Percentiles rank a stretch among this genome's conserved stretches.
These are phyloP conservation scores for Leptographium radiaticola DNA, from an alignment of 2,329 filamentous ascomycete species.

Conservation along the genomic window DNA sequence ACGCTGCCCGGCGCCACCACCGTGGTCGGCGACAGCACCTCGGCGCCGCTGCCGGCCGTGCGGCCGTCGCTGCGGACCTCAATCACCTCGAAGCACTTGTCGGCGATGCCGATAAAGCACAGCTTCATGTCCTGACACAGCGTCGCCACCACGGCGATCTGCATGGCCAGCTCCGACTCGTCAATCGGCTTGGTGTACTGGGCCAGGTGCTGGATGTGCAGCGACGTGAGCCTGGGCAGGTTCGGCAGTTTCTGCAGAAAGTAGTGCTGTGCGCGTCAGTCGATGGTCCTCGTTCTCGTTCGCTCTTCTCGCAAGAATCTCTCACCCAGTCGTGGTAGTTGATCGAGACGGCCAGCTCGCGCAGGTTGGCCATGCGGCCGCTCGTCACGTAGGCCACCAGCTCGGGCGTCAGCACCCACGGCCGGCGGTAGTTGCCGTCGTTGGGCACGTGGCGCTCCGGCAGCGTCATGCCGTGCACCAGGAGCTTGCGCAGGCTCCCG, in stretches of 20 bases:
- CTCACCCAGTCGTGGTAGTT: slow-evolving; percentile 70
- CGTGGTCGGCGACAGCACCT: slow-evolving; percentile 15
- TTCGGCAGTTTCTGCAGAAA: slow-evolving; percentile 65
- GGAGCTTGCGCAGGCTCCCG: slow-evolving; percentile 55
- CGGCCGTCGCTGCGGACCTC: slow-evolving; percentile 27
- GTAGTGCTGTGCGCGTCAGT: slow-evolving; percentile 44
- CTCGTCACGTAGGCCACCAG: slow-evolving; percentile 62
- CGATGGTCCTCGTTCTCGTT: too few species aligned
- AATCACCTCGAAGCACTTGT: slow-evolving; percentile 71
- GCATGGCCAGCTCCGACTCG: slow-evolving; percentile 54
- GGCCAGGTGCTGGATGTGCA: slow-evolving; percentile 17
- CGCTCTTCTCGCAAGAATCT: slow-evolving; percentile 3
- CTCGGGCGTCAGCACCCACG: slow-evolving; percentile 60
- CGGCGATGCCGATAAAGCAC: slow-evolving; percentile 63
- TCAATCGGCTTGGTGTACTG: slow-evolving; percentile 27
- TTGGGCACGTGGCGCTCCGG: slow-evolving; percentile 22
- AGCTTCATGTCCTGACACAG: slow-evolving; percentile 63
- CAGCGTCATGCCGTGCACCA: slow-evolving; percentile 57
- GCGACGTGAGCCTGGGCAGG: slow-evolving; percentile 51
- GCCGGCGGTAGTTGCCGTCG: slow-evolving; percentile 38
- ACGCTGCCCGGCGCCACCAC: slow-evolving; percentile 11
- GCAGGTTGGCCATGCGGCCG: slow-evolving; percentile 58
- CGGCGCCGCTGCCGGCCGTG: not conserved
- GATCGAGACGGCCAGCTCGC: slow-evolving; percentile 59
- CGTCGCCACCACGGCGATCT: slow-evolving; percentile 66